phyloP scores from a whole-genome alignment of 1,284 basidiomycete genomes.

The Mycena sp. region DNA sequence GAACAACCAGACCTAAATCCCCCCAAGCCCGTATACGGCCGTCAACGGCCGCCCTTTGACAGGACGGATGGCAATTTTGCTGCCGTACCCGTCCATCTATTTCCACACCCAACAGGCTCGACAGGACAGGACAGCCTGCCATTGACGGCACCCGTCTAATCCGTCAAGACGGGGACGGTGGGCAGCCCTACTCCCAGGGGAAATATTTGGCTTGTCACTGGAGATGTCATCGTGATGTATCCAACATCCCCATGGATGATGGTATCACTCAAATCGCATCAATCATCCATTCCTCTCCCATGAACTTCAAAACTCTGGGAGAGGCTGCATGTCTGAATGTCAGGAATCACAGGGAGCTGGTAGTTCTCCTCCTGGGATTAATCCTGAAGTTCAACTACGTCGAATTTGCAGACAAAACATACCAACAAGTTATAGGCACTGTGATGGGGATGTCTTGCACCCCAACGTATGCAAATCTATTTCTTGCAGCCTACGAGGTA shows the following conservation, averaged over 20 bases:
- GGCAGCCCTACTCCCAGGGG: slow-evolving; percentile 1
- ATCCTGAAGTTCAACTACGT: slow-evolving; percentile 27
- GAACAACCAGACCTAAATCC: no score
- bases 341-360: slow-evolving; percentile 13
- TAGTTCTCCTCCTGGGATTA: slow-evolving; percentile 19
- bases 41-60: no score
- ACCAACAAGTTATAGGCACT: slow-evolving; percentile 26
- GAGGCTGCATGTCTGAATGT: slow-evolving; percentile 9
- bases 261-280: slow-evolving; percentile 24
- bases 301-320: background rate
- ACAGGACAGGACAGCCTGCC: no score
- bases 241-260: slow-evolving; percentile 29
- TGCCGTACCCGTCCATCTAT: no score
- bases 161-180: no score
- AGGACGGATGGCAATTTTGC: no score
- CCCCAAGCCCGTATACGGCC: no score
- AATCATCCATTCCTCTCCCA: slow-evolving; percentile 25
- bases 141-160: no score
- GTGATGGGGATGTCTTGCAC: slow-evolving; percentile 30
- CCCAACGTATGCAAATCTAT: no score
- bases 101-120: no score
- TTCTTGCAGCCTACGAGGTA: slow-evolving; percentile 16
- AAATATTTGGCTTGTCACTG: slow-evolving; percentile 26
- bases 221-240: slow-evolving; percentile 27
- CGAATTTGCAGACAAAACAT: slow-evolving; percentile 20